A percentile compares a stretch with the other conserved stretches of the same genome.
Conservation (phyloP, 2,329 filamentous ascomycete species). For the Chrysosporium keratinophilum region DNA sequence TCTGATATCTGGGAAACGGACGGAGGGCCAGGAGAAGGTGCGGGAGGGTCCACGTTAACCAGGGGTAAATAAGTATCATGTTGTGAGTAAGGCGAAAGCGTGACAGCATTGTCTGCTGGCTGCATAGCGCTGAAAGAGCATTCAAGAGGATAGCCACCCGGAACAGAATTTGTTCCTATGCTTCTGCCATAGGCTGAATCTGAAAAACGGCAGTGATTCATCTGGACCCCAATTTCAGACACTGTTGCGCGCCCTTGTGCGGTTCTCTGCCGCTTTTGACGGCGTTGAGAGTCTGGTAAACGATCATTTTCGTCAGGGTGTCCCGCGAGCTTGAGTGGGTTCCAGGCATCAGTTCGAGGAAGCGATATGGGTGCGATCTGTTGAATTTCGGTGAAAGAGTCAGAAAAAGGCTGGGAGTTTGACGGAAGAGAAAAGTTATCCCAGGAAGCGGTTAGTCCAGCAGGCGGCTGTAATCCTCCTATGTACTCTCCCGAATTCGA, state of each 20-base stretch:
- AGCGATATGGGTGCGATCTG: not conserved
- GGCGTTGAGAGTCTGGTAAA: not conserved
- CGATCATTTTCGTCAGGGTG: not conserved
- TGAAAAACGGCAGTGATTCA: not conserved
- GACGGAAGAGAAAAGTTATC: not conserved
- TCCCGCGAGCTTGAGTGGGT: not conserved
- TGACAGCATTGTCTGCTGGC: not conserved
- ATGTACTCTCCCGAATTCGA: not conserved
- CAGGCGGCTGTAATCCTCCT: not conserved
- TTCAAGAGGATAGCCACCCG: not conserved
- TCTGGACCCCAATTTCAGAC: constrained; percentile 1
- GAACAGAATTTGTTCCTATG: constrained; percentile 14
- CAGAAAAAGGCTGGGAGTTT: not conserved
- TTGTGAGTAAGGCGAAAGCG: not conserved
- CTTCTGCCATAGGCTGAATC: constrained; percentile 5
- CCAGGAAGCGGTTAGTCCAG: not conserved
- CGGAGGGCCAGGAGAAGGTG: not conserved
- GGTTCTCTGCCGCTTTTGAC: constrained; percentile 15
- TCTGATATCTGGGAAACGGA: not conserved
- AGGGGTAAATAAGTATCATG: not conserved
- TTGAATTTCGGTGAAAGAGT: not conserved
- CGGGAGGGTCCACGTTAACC: not conserved
- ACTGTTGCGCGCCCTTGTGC: not conserved
- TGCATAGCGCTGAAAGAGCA: not conserved
- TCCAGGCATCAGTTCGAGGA: constrained; percentile 1